Base-by-base conservation (phyloP, 2,329 filamentous ascomycete genomes). In the Boeremia exigua region DNA sequence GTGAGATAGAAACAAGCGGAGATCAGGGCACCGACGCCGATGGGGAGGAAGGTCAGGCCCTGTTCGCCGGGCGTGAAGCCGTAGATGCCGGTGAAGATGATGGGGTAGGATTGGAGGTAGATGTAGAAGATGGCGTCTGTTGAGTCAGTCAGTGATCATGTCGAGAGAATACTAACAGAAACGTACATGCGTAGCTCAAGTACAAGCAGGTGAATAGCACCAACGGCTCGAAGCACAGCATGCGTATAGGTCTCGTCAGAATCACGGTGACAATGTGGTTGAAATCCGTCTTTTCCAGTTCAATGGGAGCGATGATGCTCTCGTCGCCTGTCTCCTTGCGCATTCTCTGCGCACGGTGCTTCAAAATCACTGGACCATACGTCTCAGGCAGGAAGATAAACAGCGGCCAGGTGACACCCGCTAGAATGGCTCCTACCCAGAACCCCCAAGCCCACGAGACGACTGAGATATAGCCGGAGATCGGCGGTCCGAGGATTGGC, bases 151-250 rank as follows among this genome's bases (percentile, higher is more conserved):
- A 56, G 48, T 15, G 30, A 2, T 34, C 8, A 34, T 6, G 10
- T 29, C 5, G 25, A 3, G 9, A 6, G 27, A 29, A 25, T 28
- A 37, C 68, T 14, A 30, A 8, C 3, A n/a, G 25, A 14, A 10
- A 56, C 70, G 53, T 62, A 74, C 92, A 93, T 8, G 75, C 78
- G 44, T 81, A 78, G 30, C 86, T 82, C 27, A 93, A 79, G 30
- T 90, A 86, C 10, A 92, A 79, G 72, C 92, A 93, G 1, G 84
- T 85, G 44, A 86, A 88, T 23, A 87, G 80, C 7, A 94, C 89
- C 45, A 94, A 89, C 44, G 88, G 86, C 69, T 95, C 91, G 38
- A 83, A 87, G 39, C 76, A 68, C n/a, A 91, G 79, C 90, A 94
- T 94, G 25, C 87, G 82, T 6, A 92, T 73, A 0, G 91, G 90